Conservation (phyloP, 768 basidiomycete genomes). For the Hortiboletus campestris region DNA sequence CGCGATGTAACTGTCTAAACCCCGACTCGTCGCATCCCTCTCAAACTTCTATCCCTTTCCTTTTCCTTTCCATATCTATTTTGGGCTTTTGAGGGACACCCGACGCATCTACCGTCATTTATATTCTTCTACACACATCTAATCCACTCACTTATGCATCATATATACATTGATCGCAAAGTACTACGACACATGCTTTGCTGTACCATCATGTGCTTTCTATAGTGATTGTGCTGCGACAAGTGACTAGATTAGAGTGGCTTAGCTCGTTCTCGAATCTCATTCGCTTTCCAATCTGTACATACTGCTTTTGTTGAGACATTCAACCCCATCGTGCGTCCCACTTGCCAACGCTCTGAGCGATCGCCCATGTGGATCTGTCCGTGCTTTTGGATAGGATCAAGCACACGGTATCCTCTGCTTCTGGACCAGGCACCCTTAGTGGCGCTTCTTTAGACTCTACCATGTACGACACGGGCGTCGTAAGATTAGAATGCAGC, state of each 20-base stretch:
- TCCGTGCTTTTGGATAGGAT: slow-evolving; percentile 30
- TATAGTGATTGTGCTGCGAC: slow-evolving; percentile 32
- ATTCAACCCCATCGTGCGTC: slow-evolving; percentile 41
- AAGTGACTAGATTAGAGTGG: slow-evolving; percentile 33
- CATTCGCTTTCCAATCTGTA: slow-evolving; percentile 42
- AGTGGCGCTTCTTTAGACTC: slow-evolving; percentile 31
- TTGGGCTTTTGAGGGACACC: slow-evolving; percentile 11
- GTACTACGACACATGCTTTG: slow-evolving; percentile 25
- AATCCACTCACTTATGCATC: slow-evolving; percentile 37
- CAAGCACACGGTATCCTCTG: slow-evolving; percentile 54
- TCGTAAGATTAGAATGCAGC: slow-evolving; percentile 40
- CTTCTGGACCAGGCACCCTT: slow-evolving; percentile 45
- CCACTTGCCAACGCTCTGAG: slow-evolving; percentile 43
- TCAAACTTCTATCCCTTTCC: slow-evolving; percentile 11
- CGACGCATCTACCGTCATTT: slow-evolving; percentile 22
- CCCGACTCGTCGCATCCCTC: neutral
- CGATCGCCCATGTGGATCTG: slow-evolving; percentile 39
- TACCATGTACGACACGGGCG: slow-evolving; percentile 54
- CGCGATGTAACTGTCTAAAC: slow-evolving; percentile 36
- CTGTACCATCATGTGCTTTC: slow-evolving; percentile 34
- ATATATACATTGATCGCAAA: slow-evolving; percentile 31
- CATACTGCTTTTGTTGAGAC: slow-evolving; percentile 25
- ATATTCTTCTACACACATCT: slow-evolving; percentile 26
- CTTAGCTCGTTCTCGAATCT: slow-evolving; percentile 16
- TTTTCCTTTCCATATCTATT: slow-evolving; percentile 5